phyloP scores from a whole-genome alignment of 805 yeast genomes.

The Lipomyces orientalis region DNA sequence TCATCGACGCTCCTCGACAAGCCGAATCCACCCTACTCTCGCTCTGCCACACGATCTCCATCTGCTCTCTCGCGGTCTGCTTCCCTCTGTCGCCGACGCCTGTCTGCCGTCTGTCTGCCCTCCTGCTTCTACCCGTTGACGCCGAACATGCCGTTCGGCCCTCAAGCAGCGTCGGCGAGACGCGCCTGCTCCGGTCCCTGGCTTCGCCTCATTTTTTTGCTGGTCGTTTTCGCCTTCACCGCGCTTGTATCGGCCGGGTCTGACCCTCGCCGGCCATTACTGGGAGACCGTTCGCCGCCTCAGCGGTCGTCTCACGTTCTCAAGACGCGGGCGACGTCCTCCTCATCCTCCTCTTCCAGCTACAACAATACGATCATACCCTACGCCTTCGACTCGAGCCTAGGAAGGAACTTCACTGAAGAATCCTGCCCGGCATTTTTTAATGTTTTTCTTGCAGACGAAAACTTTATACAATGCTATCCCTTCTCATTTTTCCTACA shows the following conservation, averaged over 20 bases:
- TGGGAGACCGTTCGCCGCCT: not conserved
- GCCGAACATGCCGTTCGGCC: not conserved
- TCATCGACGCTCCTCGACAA: too few relatives aligned
- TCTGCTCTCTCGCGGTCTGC: not conserved
- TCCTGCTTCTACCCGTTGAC: not conserved
- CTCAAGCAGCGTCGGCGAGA: not conserved
- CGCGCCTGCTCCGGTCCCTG: not conserved
- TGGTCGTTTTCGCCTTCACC: not conserved
- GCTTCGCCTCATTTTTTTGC: not conserved
- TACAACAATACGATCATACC: constrained; percentile 17
- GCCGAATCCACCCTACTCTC: too few relatives aligned
- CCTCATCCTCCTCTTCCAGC: not conserved
- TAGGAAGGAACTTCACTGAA: constrained; percentile 42
- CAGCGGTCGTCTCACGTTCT: not conserved
- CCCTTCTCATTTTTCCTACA: constrained; percentile 44
- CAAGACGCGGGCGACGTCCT: not conserved
- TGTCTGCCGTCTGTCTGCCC: not conserved
- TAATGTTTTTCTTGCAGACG: constrained; percentile 38
- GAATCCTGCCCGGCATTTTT: constrained; percentile 42
- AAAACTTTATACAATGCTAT: constrained; percentile 40
- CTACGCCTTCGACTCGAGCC: constrained; percentile 43
- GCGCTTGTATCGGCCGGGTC: not conserved
- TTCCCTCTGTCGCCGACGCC: not conserved
- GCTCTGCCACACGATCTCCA: too few relatives aligned
- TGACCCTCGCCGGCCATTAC: not conserved